These are phyloP conservation scores for Microascus cirrosus DNA, from an alignment of 2,329 filamentous ascomycete genomes.

Conservation along the genomic window DNA sequence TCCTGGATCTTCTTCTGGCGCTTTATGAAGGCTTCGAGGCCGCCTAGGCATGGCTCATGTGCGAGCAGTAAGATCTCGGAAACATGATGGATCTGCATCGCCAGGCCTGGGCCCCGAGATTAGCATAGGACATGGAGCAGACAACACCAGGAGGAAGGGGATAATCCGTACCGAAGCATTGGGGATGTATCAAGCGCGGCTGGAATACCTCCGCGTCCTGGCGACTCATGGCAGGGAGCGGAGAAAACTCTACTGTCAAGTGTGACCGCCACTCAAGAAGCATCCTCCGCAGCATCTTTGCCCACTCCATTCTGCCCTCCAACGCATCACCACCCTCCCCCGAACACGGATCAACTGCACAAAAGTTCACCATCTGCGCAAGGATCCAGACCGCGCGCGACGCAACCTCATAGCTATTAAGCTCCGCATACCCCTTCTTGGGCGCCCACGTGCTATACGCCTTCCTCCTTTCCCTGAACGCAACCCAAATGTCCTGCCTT, in stretches of 20 bases:
- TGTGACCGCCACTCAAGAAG: slow-evolving; percentile 36
- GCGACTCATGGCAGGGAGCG: slow-evolving; percentile 18
- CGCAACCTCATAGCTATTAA: slow-evolving; percentile 43
- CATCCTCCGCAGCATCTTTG: slow-evolving; percentile 31
- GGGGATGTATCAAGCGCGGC: slow-evolving; percentile 10
- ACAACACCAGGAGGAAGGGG: neutral
- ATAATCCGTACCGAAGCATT: slow-evolving; percentile 8
- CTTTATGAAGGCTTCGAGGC: slow-evolving; percentile 9
- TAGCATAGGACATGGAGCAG: neutral
- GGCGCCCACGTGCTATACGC: slow-evolving; percentile 49
- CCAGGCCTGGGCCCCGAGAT: slow-evolving; percentile 6
- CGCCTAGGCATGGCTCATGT: slow-evolving; percentile 9
- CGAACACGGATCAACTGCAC: slow-evolving; percentile 25
- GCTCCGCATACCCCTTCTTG: slow-evolving; percentile 29
- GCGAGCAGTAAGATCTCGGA: slow-evolving; percentile 10
- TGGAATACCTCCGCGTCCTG: slow-evolving; percentile 6
- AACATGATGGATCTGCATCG: slow-evolving; percentile 11
- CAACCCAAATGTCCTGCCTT: slow-evolving; percentile 55
- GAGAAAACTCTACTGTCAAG: slow-evolving; percentile 30
- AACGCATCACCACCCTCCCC: slow-evolving; percentile 10
- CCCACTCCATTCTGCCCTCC: slow-evolving; percentile 29
- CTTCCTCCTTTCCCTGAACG: slow-evolving; percentile 44
- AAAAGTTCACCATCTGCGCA: slow-evolving; percentile 46
- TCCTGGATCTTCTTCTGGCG: slow-evolving; percentile 11
- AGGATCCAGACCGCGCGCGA: slow-evolving; percentile 41